Evolutionary conservation across 176 grass and related monocot species (phyloP), one percentile per base, ranked within the genome.

Genomic region (Eleusine indica): DNA sequence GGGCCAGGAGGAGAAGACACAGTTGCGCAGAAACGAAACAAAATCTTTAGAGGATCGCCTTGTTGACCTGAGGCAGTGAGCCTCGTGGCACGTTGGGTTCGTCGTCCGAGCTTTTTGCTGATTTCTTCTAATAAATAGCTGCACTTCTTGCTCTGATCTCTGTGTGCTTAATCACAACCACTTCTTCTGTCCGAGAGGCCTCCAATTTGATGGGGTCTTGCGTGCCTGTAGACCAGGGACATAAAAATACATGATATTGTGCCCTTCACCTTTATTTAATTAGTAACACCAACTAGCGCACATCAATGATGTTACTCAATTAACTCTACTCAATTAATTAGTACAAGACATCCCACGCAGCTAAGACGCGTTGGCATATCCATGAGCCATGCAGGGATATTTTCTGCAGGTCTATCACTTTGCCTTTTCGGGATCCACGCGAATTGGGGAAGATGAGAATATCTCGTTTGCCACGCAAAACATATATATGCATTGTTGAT

Each of bases 61-160:
- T 35, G 32, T 35, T 35, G 32, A 35, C 32, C 32, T 35, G 32
- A 35, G 32, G 32, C 32, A 35, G 32, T 35, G 32, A 35, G 32
- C 32, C 32, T 35, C 32, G 32, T 35, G 32, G 32, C 32, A 35
- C 32, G 2, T 35, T 35, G 32, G 32, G 32, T 35, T 35, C 32
- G 32, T 35, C 32, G 32, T 35, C 32, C 32, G 32, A 35, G 32
- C 32, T 35, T 35, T 35, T 35, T 35, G 32, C 32, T 35, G 32
- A 35, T 35, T 35, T 35, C 32, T 35, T 35, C 32, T 35, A 1
- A 35, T 2, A 35, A 35, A 35, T 35, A 35, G 32, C 32, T 35
- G 32, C 32, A 35, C 32, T 35, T 42, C 83, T 71, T 38, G 83
- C 35, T 17, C 83, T 85, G 40, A 85, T 62, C 63, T 43, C 82